Conservation (phyloP, 176 grass and related monocot species). For the Ensete glaucum region DNA sequence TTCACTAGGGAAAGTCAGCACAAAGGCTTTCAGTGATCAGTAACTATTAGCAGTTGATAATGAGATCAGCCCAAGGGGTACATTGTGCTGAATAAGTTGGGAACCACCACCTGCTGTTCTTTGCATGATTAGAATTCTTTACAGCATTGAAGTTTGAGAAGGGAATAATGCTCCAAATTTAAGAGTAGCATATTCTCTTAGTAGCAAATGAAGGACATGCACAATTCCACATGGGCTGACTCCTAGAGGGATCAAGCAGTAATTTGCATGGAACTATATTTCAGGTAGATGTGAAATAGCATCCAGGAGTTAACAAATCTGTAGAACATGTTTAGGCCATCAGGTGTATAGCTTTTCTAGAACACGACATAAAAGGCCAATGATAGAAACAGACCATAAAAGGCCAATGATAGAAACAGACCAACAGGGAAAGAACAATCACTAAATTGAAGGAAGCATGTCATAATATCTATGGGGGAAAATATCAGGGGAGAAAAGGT, state of each 20-base stretch:
- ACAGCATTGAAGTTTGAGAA: neutral
- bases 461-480: no score
- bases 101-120: neutral
- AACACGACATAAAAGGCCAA: neutral
- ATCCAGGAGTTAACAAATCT: neutral
- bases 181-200: neutral
- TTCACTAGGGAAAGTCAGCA: neutral
- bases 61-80: neutral
- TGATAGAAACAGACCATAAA: no score
- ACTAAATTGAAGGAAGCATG: no score
- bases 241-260: neutral
- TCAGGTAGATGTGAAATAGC: neutral
- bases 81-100: neutral
- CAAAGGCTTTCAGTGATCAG: neutral
- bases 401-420: no score
- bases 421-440: no score
- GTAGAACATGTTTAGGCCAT: neutral
- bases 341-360: neutral
- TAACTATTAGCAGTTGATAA: neutral
- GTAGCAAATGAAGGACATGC: neutral
- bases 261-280: neutral
- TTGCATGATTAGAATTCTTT: neutral
- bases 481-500: no score
- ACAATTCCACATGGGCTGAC: neutral
- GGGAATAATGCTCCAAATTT: neutral